Evolutionary conservation across 805 yeast genomes (phyloP), one percentile per base, ranked within the genome.

Genomic region (Wickerhamia fluorescens): DNA sequence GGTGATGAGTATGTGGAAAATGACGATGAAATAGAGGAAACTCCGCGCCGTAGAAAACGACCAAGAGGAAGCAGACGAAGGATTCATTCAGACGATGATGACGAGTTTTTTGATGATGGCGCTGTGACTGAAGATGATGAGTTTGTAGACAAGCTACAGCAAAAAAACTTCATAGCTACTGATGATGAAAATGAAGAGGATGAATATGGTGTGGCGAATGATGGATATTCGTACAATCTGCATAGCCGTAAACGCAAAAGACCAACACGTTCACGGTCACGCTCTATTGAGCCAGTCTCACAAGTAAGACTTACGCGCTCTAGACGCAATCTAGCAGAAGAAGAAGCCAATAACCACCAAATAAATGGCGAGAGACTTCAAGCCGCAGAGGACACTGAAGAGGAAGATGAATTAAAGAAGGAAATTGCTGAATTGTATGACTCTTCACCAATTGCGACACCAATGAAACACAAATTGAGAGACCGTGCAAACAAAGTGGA

Each of bases 371-470:
- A 44, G 37, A 18, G 20, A 7, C 9, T 7, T 10, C 9, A 18
- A 9, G 48, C 7, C 31, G 17, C 30, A 10, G 35, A 25, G 9
- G 44, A 33, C 11, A 44, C 39, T 10, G 51, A 45, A 5, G 59
- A 41, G 7, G 62, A 45, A 9, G 64, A 57, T 11, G 58, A 56
- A 30, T 55, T 82, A 19, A 71, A 71, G 28, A 75, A 78, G 38
- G 94, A 83, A 48, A 59, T 83, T 10, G 72, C 70, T 30, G 86
- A 78, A 16, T 49, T 81, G 25, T 70, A 74, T 44, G 78, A 75
- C 36, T 64, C 78, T 3, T 75, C 78, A 9, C 77, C 84, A 2
- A 68, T 72, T 3, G 58, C 68, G 16, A 62, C 72, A 16, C 66
- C 66, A 2, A 41, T 58, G 19, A 55, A 53, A 27, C 68, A 61